Conservation (phyloP, 2,329 filamentous ascomycete species). For the Clonostachys solani region DNA sequence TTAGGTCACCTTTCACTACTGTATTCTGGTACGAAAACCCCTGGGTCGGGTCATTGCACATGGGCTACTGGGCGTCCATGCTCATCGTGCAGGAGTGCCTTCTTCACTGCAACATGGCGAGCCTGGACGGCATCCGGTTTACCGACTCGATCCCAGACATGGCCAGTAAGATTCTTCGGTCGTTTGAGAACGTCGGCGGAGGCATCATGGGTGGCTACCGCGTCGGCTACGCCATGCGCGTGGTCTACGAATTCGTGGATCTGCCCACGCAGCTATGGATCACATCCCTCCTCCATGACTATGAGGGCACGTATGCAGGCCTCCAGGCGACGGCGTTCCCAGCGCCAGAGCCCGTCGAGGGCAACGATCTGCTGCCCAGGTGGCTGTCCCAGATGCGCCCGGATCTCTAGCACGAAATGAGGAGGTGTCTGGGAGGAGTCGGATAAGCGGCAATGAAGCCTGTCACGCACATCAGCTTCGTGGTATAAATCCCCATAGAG, state of each 20-base stretch:
- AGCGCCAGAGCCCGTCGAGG: too few relatives aligned
- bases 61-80: constrained; percentile 2
- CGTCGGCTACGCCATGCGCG: constrained; percentile 1
- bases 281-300: neutral
- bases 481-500: too few relatives aligned
- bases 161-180: constrained; percentile 1
- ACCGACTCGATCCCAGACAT: neutral
- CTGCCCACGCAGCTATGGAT: constrained; percentile 1
- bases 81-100: constrained; percentile 1
- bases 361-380: too few relatives aligned
- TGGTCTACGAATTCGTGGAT: constrained; percentile 1
- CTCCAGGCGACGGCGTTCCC: neutral
- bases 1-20: constrained; percentile 1
- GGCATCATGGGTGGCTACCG: constrained; percentile 4
- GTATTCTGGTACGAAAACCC: constrained; percentile 1
- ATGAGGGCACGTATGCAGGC: constrained; percentile 1
- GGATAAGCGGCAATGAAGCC: too few relatives aligned
- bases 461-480: too few relatives aligned
- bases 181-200: constrained; percentile 1
- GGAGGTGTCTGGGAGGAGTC: too few relatives aligned
- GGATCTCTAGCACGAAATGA: too few relatives aligned
- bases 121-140: neutral
- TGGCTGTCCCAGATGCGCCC: too few relatives aligned
- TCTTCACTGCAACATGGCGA: neutral
- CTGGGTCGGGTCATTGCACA: constrained; percentile 3